Evolutionary conservation across 257 asterid genomes (phyloP), one percentile per base, ranked within the genome.

Genomic region (Euphrasia confusa): DNA sequence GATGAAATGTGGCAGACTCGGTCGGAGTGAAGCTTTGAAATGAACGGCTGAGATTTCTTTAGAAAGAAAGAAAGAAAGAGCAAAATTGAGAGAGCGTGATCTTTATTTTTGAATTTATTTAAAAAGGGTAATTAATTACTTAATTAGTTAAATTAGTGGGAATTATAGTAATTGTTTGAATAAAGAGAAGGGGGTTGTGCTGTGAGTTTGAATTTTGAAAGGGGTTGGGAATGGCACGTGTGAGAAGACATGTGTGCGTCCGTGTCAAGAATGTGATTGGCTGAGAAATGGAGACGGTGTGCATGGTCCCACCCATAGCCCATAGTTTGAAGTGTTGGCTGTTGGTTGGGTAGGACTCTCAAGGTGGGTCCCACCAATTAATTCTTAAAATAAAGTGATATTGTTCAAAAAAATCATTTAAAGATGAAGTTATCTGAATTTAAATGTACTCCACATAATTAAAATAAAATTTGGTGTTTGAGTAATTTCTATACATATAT

Each of bases 1-100:
- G 80, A 70, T 50, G 70, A 66, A 73, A 54, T 70, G 58, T 15
- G 35, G 70, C 72, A 54, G 82, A 63, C 73, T 66, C 56, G 74
- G 72, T 73, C 40, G 69, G 60, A 21, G 47, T 61, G 49, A 13
- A 71, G 68, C 65, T 77, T 74, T 52, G 75, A 65, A 68, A 58
- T 68, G 68, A 68, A 74, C 70, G 75, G 79, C 68, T 68, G 69
- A 33, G 80, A 71, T 78, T 53, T 12, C 7, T 7, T 65, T 52
- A 40, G 58, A 27, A n/a, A n/a, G n/a, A n/a, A n/a, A n/a, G n/a
- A n/a, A n/a, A 44, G 45, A 0, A 26, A 65, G 45, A 68, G 24
- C 28, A 26, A 27, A 2, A 28, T 14, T 21, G 24, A 4, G 12
- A 9, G 4, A 58, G 39, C 17, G 8, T 8, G 26, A 39, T 11